These are phyloP conservation scores for Sungouiella blattae DNA, from an alignment of 805 yeast genomes.

Conservation along the genomic window DNA sequence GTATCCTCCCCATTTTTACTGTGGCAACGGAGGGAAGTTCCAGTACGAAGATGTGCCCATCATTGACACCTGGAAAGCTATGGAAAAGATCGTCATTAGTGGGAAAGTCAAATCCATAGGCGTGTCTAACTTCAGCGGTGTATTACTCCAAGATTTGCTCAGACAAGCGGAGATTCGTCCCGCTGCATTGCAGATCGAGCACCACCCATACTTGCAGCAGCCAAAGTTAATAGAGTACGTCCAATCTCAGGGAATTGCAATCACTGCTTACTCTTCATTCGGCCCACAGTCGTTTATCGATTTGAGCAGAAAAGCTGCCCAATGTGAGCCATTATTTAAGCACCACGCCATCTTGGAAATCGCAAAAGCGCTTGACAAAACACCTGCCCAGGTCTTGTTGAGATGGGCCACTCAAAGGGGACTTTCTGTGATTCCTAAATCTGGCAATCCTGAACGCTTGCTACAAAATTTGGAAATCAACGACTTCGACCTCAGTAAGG, in stretches of 20 bases:
- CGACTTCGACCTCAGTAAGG: slow-evolving; percentile 47
- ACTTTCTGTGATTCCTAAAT: slow-evolving; percentile 77
- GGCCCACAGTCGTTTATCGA: slow-evolving; percentile 83
- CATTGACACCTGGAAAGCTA: slow-evolving; percentile 2
- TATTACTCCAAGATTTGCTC: background rate
- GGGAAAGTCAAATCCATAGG: slow-evolving; percentile 1
- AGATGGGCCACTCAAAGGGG: slow-evolving; percentile 86
- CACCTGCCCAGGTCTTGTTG: slow-evolving; percentile 66
- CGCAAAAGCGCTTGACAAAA: slow-evolving; percentile 52
- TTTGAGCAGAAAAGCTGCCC: slow-evolving; percentile 50
- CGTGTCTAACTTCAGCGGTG: background rate
- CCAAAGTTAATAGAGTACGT: slow-evolving; percentile 50
- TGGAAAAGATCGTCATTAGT: background rate
- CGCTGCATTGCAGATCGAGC: slow-evolving; percentile 1
- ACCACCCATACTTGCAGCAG: slow-evolving; percentile 1
- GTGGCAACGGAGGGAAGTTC: background rate
- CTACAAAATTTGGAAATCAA: slow-evolving; percentile 55
- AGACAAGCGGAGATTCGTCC: no score
- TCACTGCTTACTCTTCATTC: slow-evolving; percentile 79
- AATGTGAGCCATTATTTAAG: slow-evolving; percentile 53
- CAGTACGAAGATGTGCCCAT: background rate
- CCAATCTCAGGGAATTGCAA: slow-evolving; percentile 54
- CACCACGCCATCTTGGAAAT: slow-evolving; percentile 51
- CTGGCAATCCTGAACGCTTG: slow-evolving; percentile 64
- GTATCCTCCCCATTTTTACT: background rate